Evolutionary conservation across 2,329 filamentous ascomycete species (phyloP), one percentile per base, ranked within the genome.

Genomic region (Sporothrix euskadiensis): DNA sequence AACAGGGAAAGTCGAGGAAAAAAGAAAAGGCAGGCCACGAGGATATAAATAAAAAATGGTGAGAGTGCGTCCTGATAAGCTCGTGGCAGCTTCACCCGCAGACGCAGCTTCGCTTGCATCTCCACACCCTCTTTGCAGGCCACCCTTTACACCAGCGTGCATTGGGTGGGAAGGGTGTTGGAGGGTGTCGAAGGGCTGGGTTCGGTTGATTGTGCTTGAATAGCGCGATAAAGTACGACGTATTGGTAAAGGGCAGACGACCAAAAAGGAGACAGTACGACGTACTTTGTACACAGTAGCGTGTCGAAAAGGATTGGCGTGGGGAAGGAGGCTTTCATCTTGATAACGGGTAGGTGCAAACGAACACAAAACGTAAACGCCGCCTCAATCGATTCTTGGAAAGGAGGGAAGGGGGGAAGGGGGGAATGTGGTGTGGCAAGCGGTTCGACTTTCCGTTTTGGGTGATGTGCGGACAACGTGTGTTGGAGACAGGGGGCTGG

Each of bases 401-500:
- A 35, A 35, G 35, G 35, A 26, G 26, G 26, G 26, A 26, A 26
- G 6, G 52, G n/a, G 26, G 26, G 26, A 26, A 26, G 6, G 52
- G n/a, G 9, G 3, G 9, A 22, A 19, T 12, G 39, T 66, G 22
- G n/a, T 22, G 7, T 41, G 19, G 32, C 4, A n/a, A 66, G 39
- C 61, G 61, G 61, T 41, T 66, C 61, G 39, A 66, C 39, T 66
- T 66, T 47, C 61, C 61, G 35, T 30, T 66, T 66, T 47, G 61
- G 61, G 14, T 44, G 61, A 66, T 66, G 39, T 47, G 39, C 61
- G 4, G 8, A 56, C 30, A 4, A n/a, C 14, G 44, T 49, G 52
- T 56, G 52, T 56, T 2, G 52, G 10, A n/a, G 22, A 56, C 22
- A 7, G 35, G 19, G 19, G 35, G 35, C 44, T 10, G 59, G 1